A percentile compares a stretch with the other conserved stretches of the same genome.
phyloP scores from a whole-genome alignment of 2,329 filamentous ascomycete genomes.

The Grosmannia huntii region DNA sequence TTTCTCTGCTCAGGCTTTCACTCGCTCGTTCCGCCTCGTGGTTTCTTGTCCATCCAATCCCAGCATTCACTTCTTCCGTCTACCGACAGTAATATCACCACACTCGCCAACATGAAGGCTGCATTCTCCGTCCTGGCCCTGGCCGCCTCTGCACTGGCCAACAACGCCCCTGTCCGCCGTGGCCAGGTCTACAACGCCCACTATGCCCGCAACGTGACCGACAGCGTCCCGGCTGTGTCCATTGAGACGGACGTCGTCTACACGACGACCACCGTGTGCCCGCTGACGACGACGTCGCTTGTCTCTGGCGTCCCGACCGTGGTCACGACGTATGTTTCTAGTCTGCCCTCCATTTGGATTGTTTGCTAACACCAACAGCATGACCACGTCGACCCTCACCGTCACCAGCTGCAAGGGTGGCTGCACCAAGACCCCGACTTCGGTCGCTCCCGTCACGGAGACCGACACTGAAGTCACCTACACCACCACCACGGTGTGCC shows the following conservation, averaged over 20 bases:
- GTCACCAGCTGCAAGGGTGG: slow-evolving; percentile 25
- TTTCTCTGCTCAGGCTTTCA: not conserved
- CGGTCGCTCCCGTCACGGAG: slow-evolving; percentile 13
- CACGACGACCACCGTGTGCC: slow-evolving; percentile 9
- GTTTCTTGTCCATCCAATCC: not conserved
- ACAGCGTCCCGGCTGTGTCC: slow-evolving; percentile 11
- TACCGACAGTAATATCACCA: not conserved
- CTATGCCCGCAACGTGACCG: slow-evolving; percentile 3
- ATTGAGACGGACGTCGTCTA: slow-evolving; percentile 1
- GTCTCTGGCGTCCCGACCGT: slow-evolving; percentile 26
- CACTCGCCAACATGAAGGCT: slow-evolving; percentile 19
- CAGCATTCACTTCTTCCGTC: not conserved
- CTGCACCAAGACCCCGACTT: slow-evolving; percentile 14
- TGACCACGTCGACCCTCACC: slow-evolving; percentile 30
- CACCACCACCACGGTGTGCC: slow-evolving; percentile 19
- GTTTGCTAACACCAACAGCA: not conserved
- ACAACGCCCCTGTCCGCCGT: not conserved
- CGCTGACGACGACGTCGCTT: slow-evolving; percentile 30
- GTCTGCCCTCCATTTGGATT: not conserved
- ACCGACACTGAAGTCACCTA: slow-evolving; percentile 11
- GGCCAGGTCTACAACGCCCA: not conserved
- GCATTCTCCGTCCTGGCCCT: slow-evolving; percentile 19
- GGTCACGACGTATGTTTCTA: slow-evolving; percentile 23
- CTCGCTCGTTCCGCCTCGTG: not conserved
- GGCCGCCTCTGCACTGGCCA: slow-evolving; percentile 15